Percentiles rank a stretch among this genome's conserved stretches.
phyloP scores from a whole-genome alignment of 192 early-diverging fungal genomes.

The Coemansia sp. region DNA sequence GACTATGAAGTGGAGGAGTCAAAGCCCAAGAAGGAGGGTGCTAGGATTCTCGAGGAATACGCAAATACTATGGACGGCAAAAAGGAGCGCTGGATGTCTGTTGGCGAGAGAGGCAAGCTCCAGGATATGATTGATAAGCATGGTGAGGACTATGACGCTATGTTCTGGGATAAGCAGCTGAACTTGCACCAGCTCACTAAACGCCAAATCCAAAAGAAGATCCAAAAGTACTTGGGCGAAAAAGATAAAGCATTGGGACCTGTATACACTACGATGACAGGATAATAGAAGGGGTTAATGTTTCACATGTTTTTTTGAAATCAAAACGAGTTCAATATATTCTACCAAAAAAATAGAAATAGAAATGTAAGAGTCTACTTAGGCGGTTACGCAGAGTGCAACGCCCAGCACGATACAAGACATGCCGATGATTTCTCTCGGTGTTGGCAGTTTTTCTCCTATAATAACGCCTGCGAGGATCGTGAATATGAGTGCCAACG shows the following conservation, averaged over 20 bases:
- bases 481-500: constrained; percentile 86
- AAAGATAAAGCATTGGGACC: constrained; percentile 31
- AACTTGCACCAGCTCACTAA: constrained; percentile 70
- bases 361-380: background rate
- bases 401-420: constrained; percentile 67
- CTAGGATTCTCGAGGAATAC: constrained; percentile 56
- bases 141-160: constrained; percentile 70
- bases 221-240: constrained; percentile 47
- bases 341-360: background rate
- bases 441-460: constrained; percentile 72
- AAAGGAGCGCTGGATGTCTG: constrained; percentile 55
- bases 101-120: constrained; percentile 59
- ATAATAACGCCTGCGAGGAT: constrained; percentile 73
- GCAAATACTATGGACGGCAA: constrained; percentile 44
- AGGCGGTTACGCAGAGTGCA: constrained; percentile 60
- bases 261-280: background rate
- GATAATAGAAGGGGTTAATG: background rate
- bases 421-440: constrained; percentile 66
- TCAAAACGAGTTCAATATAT: constrained; percentile 1
- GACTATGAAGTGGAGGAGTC: constrained; percentile 50
- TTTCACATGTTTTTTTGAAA: background rate
- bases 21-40: constrained; percentile 60
- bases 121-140: constrained; percentile 66
- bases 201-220: constrained; percentile 63
- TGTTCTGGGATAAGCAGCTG: constrained; percentile 75